A percentile compares a stretch with the other conserved stretches of the same genome.
Conservation (phyloP, 495 filamentous ascomycete genomes). For the Daldinia childiae region DNA sequence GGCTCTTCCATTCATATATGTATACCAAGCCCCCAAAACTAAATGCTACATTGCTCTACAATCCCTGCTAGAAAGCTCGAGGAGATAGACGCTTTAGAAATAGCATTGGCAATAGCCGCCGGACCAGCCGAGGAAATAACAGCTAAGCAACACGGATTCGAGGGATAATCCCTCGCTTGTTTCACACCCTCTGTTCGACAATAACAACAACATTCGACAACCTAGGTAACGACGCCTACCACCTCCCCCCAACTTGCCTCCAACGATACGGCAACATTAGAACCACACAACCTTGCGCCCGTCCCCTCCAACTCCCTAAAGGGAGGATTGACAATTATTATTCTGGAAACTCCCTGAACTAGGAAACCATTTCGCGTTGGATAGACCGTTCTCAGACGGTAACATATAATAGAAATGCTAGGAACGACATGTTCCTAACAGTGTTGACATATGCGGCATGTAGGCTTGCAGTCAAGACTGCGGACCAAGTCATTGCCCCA, state of each 20-base stretch:
- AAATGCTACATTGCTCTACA: conserved; percentile 22
- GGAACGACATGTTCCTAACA: neutral
- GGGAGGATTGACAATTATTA: conserved; percentile 18
- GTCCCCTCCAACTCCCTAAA: conserved; percentile 8
- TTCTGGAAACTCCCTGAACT: conserved; percentile 18
- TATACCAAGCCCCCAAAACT: conserved; percentile 22
- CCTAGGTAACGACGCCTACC: conserved; percentile 35
- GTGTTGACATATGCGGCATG: neutral
- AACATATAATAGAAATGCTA: conserved; percentile 12
- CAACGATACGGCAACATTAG: conserved; percentile 10
- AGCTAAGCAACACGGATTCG: conserved; percentile 23
- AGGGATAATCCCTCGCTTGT: conserved; percentile 5
- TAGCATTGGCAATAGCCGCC: conserved; percentile 37
- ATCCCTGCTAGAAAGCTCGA: conserved; percentile 18
- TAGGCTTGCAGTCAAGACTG: neutral
- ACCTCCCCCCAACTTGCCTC: conserved; percentile 8
- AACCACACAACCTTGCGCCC: conserved; percentile 2
- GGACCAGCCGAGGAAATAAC: conserved; percentile 46
- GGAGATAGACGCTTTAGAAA: conserved; percentile 30
- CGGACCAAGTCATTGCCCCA: neutral
- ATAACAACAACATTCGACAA: conserved; percentile 15
- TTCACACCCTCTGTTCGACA: conserved; percentile 8
- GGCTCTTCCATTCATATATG: conserved; percentile 33
- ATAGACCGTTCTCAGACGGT: conserved; percentile 3
- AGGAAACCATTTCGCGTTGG: conserved; percentile 11